Percentiles rank a stretch among this genome's conserved stretches.
Evolutionary conservation across 1,284 basidiomycete genomes (phyloP).

Genomic region (Ceratobasidium sp.): DNA sequence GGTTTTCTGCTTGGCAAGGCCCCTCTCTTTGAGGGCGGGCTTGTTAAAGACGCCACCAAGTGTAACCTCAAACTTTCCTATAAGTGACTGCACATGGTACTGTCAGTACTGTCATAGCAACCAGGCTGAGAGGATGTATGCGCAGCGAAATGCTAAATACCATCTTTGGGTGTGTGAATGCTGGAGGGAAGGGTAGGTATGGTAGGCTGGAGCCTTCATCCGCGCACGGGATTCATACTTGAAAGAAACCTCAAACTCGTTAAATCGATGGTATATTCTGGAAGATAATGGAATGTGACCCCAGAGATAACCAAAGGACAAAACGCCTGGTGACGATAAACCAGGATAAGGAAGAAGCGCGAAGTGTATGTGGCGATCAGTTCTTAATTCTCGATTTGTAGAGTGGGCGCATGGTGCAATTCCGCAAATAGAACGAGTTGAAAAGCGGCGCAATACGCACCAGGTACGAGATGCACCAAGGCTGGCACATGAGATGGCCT

Average conservation of each 20-base stretch:
- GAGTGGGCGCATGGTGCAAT: not conserved
- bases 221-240: not conserved
- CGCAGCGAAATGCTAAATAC: conserved; percentile 5
- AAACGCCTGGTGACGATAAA: not conserved
- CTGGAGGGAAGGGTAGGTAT: conserved; percentile 2
- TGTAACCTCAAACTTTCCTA: conserved; percentile 17
- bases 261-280: not conserved
- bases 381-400: not conserved
- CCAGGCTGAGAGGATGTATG: not conserved
- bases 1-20: conserved; percentile 30
- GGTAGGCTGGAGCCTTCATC: not conserved
- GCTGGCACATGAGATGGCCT: not conserved
- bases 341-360: not conserved
- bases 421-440: not conserved
- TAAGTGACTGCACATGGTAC: not conserved
- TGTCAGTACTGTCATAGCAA: too few species aligned
- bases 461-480: not conserved
- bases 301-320: not conserved
- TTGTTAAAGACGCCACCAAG: conserved; percentile 7
- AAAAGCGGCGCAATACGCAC: not conserved
- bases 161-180: not conserved
- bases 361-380: not conserved
- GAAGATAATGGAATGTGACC: not conserved
- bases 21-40: conserved; percentile 12
- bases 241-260: not conserved